phyloP scores from a whole-genome alignment of 495 filamentous ascomycete species.

The Friedmanniomyces endolithicus region DNA sequence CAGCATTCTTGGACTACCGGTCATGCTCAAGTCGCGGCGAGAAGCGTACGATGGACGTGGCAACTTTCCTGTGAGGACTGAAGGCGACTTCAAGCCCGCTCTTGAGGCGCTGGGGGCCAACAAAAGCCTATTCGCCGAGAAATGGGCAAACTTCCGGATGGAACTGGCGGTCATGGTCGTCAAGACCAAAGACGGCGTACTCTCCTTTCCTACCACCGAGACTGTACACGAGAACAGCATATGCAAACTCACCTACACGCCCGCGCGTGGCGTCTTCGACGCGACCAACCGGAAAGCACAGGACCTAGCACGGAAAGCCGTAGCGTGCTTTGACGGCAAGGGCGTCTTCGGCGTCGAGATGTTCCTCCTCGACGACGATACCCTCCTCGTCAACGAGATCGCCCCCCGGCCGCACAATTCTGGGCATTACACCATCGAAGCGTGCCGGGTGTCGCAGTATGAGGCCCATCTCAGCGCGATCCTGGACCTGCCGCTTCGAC shows the following conservation, averaged over 20 bases:
- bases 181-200: constrained; percentile 64
- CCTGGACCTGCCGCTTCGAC: constrained; percentile 59
- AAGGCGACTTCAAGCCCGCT: constrained; percentile 56
- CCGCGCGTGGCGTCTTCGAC: constrained; percentile 58
- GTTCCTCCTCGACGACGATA: constrained; percentile 69
- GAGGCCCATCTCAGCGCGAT: constrained; percentile 82
- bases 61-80: constrained; percentile 63
- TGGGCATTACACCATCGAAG: constrained; percentile 95
- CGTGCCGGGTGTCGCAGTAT: constrained; percentile 79
- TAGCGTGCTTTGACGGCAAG: constrained; percentile 69
- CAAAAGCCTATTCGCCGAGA: constrained; percentile 74
- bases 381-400: constrained; percentile 76
- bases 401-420: constrained; percentile 95
- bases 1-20: constrained; percentile 61
- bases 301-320: constrained; percentile 63
- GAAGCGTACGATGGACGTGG: constrained; percentile 91
- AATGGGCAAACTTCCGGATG: constrained; percentile 74
- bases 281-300: constrained; percentile 52
- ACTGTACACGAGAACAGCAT: constrained; percentile 91
- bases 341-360: constrained; percentile 95
- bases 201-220: constrained; percentile 83
- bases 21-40: constrained; percentile 90
- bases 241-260: constrained; percentile 85
- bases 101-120: constrained; percentile 51
- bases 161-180: constrained; percentile 93